phyloP scores from a whole-genome alignment of 805 yeast genomes.

The Candida manassasensis region DNA sequence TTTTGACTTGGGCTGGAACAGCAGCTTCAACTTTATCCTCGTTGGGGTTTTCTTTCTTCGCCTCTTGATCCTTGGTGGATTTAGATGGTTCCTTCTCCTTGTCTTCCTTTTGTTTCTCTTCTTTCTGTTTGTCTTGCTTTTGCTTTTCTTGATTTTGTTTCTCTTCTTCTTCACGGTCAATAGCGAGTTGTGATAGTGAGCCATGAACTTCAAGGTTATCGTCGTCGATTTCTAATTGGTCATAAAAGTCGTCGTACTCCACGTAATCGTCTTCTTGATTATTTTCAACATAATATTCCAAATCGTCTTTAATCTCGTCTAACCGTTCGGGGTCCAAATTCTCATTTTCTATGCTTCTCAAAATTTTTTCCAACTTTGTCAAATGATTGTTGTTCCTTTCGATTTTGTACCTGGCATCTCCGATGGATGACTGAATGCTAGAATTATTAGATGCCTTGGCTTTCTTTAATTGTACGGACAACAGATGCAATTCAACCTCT shows the following conservation, averaged over 20 bases:
- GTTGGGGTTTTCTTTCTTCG: slow-evolving; percentile 1
- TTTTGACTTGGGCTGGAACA: slow-evolving; percentile 6
- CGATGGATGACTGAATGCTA: slow-evolving; percentile 47
- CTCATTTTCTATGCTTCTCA: slow-evolving; percentile 75
- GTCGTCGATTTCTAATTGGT: slow-evolving; percentile 70
- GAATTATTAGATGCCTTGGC: slow-evolving; percentile 48
- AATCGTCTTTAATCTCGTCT: slow-evolving; percentile 78
- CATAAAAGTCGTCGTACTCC: slow-evolving; percentile 91
- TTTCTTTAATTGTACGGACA: slow-evolving; percentile 34
- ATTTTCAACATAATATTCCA: slow-evolving; percentile 87
- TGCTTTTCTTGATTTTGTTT: slow-evolving; percentile 7
- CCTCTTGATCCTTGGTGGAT: slow-evolving; percentile 8
- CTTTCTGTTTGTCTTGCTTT: slow-evolving; percentile 8
- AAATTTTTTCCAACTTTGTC: slow-evolving; percentile 68
- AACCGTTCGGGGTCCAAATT: slow-evolving; percentile 73
- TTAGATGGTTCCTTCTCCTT: slow-evolving; percentile 4
- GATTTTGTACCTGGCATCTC: slow-evolving; percentile 55
- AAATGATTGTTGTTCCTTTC: slow-evolving; percentile 80
- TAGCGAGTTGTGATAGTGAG: slow-evolving; percentile 19
- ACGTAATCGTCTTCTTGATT: slow-evolving; percentile 91
- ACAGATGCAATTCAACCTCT: slow-evolving; percentile 57
- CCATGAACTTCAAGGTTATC: slow-evolving; percentile 17
- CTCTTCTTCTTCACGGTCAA: slow-evolving; percentile 13
- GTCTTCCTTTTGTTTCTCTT: slow-evolving; percentile 5
- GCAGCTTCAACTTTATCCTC: slow-evolving; percentile 10